Percentiles rank a stretch among this genome's conserved stretches.
These are phyloP conservation scores for Candida gigantensis DNA, from an alignment of 1,139 yeast genomes.

Conservation along the genomic window DNA sequence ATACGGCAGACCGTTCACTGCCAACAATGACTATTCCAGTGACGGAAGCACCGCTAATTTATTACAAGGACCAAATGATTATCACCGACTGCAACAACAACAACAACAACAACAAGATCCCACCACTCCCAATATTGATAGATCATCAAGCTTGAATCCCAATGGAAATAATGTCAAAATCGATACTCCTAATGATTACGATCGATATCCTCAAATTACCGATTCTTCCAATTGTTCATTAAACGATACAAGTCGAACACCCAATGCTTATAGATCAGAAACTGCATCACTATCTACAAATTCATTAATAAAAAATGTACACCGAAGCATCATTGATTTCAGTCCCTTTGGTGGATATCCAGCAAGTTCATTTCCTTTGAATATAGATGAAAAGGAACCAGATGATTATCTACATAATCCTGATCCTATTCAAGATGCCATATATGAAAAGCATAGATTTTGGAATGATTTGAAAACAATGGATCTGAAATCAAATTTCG, in stretches of 20 bases:
- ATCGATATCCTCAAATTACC: conserved; percentile 3
- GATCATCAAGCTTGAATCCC: neutral
- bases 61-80: conserved; percentile 1
- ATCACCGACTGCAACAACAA: neutral
- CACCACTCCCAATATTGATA: neutral
- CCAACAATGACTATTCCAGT: conserved; percentile 2
- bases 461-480: conserved; percentile 57
- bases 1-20: conserved; percentile 5
- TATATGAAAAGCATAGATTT: conserved; percentile 67
- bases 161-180: conserved; percentile 2
- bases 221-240: conserved; percentile 1
- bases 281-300: conserved; percentile 1
- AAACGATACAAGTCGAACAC: conserved; percentile 1
- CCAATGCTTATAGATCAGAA: conserved; percentile 1
- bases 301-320: neutral
- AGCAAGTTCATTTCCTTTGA: conserved; percentile 82
- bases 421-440: conserved; percentile 86
- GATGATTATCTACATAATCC: conserved; percentile 94
- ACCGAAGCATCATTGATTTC: conserved; percentile 28
- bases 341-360: conserved; percentile 97
- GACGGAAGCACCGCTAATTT: conserved; percentile 3
- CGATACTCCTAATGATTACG: conserved; percentile 3
- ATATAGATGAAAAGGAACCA: conserved; percentile 86
- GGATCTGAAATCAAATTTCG: conserved; percentile 62
- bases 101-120: conserved; percentile 1